Conservation (phyloP, 2,329 filamentous ascomycete species). For the Cordyceps cicadae region DNA sequence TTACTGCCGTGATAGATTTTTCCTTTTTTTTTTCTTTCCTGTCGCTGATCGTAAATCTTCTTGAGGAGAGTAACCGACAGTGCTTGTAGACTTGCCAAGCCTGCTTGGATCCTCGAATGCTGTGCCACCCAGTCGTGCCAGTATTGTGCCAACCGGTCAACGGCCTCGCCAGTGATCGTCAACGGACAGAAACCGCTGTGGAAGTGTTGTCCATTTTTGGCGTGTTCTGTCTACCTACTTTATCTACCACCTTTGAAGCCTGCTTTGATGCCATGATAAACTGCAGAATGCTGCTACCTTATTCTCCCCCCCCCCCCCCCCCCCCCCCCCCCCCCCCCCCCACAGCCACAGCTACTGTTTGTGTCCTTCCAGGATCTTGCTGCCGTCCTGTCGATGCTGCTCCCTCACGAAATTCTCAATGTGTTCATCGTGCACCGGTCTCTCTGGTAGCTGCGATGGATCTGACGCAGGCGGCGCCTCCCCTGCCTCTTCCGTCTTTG, state of each 20-base stretch:
- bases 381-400: conserved; percentile 36
- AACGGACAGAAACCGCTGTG: too few relatives aligned
- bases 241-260: background rate
- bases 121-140: too few relatives aligned
- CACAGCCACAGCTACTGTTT: background rate
- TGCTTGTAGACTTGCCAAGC: too few relatives aligned
- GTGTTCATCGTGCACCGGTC: conserved; percentile 38
- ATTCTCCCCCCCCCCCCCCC: too few relatives aligned
- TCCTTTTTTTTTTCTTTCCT: background rate
- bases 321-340: too few relatives aligned
- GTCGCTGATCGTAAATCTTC: background rate
- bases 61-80: background rate
- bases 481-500: conserved; percentile 11
- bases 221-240: too few relatives aligned
- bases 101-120: too few relatives aligned
- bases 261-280: background rate
- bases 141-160: too few relatives aligned
- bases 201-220: too few relatives aligned
- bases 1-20: conserved; percentile 19
- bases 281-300: too few relatives aligned
- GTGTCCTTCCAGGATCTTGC: conserved; percentile 18
- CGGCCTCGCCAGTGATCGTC: too few relatives aligned
- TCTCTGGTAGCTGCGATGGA: conserved; percentile 30
- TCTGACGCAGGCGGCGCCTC: conserved; percentile 1
- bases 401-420: conserved; percentile 47